These are phyloP conservation scores for Zanthoxylum bungeanum DNA, from an alignment of 345 rosid genomes.

Conservation along the genomic window DNA sequence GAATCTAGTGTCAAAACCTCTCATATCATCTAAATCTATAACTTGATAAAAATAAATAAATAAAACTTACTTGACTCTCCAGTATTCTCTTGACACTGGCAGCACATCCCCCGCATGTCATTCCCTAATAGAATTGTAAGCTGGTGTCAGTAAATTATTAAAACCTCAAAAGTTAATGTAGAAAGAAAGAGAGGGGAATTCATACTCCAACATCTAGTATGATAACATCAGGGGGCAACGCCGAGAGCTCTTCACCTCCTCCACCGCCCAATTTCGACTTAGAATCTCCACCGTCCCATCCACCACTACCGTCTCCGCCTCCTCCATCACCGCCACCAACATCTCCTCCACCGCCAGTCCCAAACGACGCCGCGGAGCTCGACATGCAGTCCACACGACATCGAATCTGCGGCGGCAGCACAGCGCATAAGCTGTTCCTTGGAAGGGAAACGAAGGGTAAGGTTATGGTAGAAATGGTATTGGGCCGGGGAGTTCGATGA, in stretches of 20 bases:
- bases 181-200: conserved; percentile 10
- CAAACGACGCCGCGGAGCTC: conserved; percentile 49
- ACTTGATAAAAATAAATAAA: neutral
- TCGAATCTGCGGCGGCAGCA: conserved; percentile 27
- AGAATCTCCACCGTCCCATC: conserved; percentile 56
- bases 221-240: conserved; percentile 61
- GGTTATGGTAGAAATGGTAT: conserved; percentile 8
- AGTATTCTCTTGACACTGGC: conserved; percentile 93
- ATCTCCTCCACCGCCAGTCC: conserved; percentile 38
- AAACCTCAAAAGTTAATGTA: neutral
- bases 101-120: conserved; percentile 99
- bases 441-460: conserved; percentile 6
- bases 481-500: conserved; percentile 16
- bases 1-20: neutral
- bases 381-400: conserved; percentile 50
- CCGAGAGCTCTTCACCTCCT: conserved; percentile 44
- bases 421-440: conserved; percentile 19
- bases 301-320: conserved; percentile 44
- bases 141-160: neutral
- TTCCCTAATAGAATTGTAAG: conserved; percentile 52
- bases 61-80: conserved; percentile 71
- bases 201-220: conserved; percentile 93
- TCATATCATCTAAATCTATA: neutral
- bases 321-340: conserved; percentile 35
- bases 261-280: conserved; percentile 46